Evolutionary conservation across 306 rosid genomes (phyloP), one percentile per base, ranked within the genome.

Genomic region (Cyclanthera cordifolia): DNA sequence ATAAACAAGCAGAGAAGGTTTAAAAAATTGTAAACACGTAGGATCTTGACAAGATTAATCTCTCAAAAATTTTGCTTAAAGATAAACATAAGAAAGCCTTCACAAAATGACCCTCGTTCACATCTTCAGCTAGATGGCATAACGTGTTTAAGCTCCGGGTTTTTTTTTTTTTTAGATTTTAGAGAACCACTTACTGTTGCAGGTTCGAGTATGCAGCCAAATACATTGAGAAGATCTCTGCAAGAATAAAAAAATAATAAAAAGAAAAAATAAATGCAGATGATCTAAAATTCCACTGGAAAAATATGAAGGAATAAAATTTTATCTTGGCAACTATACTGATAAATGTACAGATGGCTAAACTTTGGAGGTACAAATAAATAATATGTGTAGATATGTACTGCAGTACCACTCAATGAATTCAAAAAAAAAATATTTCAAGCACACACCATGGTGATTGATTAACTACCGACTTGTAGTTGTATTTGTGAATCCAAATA

Each of bases 181-280:
- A 47, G 24, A 70, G 70, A 75, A 70, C 67, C 28, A 79, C 96
- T 82, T 77, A 91, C 97, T 34, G 97, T 91, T 74, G 95, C 87
- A 50, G 97, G 95, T 76, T 91, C 97, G 72, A 88, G 79, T 74
- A 77, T 8, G 87, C 96, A 91, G 70, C 97, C 97, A 28, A 75
- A 46, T 27, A 91, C 53, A 75, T 91, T 91, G 79, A 86, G 86
- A 34, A 88, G 74, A 76, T 91, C 97, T 71, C 96, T 91, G 90
- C 73, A 79, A 23, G 60, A 52, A 3, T n/a, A n/a, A n/a, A n/a
- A n/a, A n/a, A n/a, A n/a, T n/a, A n/a, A n/a, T n/a, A n/a, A 55
- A 4, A 49, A 37, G 1, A 8, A 37, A 7, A 5, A 37, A 37
- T 10, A 37, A 67, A n/a, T 20, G 45, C 34, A 70, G 12, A 43